These are phyloP conservation scores for Chlamydomonas asymmetrica DNA, from an alignment of 139 green algal genomes.

Conservation along the genomic window DNA sequence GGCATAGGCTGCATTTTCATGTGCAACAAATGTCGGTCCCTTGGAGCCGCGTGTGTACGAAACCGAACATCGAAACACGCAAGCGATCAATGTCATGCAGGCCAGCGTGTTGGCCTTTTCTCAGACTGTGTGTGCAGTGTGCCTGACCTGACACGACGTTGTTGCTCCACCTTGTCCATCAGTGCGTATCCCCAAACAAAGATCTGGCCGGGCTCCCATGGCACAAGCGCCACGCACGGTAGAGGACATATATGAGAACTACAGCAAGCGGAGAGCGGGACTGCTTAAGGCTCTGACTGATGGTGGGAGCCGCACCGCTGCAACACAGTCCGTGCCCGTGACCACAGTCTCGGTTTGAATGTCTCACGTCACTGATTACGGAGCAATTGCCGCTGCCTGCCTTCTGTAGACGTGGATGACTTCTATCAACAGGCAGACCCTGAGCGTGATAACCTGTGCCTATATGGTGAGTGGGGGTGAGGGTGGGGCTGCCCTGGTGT, in stretches of 20 bases:
- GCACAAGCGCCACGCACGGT: too few species aligned
- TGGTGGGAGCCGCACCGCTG: constrained; percentile 39
- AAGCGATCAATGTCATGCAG: too few species aligned
- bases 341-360: background rate
- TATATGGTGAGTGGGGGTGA: constrained; percentile 86
- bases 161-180: too few species aligned
- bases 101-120: too few species aligned
- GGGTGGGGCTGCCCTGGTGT: background rate
- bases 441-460: constrained; percentile 95
- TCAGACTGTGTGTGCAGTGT: too few species aligned
- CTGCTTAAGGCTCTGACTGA: constrained; percentile 71
- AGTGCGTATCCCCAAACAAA: too few species aligned
- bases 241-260: constrained; percentile 72
- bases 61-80: too few species aligned
- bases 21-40: too few species aligned
- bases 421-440: constrained; percentile 84
- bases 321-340: background rate
- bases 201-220: too few species aligned
- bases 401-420: constrained; percentile 62
- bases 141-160: too few species aligned
- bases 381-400: background rate
- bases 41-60: too few species aligned
- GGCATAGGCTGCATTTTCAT: too few species aligned
- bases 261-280: constrained; percentile 45
- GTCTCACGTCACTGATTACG: background rate